Percentiles rank a stretch among this genome's conserved stretches.
Evolutionary conservation across 2,329 filamentous ascomycete species (phyloP).

Genomic region (Penicillium sclerotigenum): DNA sequence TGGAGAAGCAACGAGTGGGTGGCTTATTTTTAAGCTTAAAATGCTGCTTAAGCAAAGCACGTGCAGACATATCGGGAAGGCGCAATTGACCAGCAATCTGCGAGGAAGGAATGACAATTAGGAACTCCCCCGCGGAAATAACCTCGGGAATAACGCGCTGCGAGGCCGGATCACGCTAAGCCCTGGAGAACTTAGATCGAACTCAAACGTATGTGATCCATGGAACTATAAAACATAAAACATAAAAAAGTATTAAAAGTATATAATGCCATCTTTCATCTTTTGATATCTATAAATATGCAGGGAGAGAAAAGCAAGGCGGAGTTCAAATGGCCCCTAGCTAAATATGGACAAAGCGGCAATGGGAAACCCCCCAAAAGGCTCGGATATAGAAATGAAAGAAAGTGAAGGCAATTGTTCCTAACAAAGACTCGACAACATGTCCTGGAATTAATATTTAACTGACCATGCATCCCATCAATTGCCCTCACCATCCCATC

Average conservation of each 20-base stretch:
- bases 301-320: no score
- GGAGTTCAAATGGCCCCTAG: neutral
- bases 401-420: neutral
- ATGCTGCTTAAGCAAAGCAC: constrained; percentile 5
- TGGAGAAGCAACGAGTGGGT: constrained; percentile 43
- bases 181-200: neutral
- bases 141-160: neutral
- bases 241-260: neutral
- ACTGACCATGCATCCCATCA: neutral
- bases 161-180: neutral
- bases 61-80: constrained; percentile 12
- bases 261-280: neutral
- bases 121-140: neutral
- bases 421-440: neutral
- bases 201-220: neutral
- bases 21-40: constrained; percentile 1
- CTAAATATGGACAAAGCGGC: neutral
- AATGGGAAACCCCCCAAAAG: neutral
- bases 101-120: neutral
- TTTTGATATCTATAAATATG: neutral
- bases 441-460: neutral
- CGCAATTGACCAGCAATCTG: constrained; percentile 7
- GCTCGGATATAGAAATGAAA: neutral
- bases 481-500: neutral
- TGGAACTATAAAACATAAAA: neutral